Conservation (phyloP, 1,284 basidiomycete genomes). For the Pseudozyma hubeiensis region DNA sequence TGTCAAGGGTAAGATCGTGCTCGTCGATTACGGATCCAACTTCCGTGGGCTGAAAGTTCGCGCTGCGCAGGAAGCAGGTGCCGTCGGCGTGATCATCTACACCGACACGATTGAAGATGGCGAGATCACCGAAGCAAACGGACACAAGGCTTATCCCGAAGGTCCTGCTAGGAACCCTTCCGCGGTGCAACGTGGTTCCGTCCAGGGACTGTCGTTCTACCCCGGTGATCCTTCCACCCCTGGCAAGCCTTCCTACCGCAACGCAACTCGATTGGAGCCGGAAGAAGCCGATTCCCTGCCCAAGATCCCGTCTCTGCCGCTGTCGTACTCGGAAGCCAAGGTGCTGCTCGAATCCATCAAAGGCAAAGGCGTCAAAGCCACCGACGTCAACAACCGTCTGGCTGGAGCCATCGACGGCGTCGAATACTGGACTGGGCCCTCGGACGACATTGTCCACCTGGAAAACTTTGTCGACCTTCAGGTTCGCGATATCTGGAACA, state of each 20-base stretch:
- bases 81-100: slow-evolving; percentile 78
- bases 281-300: slow-evolving; percentile 78
- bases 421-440: slow-evolving; percentile 72
- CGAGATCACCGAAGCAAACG: slow-evolving; percentile 79
- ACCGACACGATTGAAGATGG: slow-evolving; percentile 90
- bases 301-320: slow-evolving; percentile 80
- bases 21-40: slow-evolving; percentile 82
- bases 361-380: slow-evolving; percentile 70
- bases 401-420: slow-evolving; percentile 72
- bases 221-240: slow-evolving; percentile 88
- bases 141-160: slow-evolving; percentile 75
- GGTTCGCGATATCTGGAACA: slow-evolving; percentile 74
- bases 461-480: slow-evolving; percentile 53
- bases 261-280: slow-evolving; percentile 75
- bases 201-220: slow-evolving; percentile 83
- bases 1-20: slow-evolving; percentile 82
- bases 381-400: slow-evolving; percentile 74
- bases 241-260: slow-evolving; percentile 85
- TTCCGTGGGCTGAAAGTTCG: slow-evolving; percentile 88
- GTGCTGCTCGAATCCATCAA: slow-evolving; percentile 70
- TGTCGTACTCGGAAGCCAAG: slow-evolving; percentile 72
- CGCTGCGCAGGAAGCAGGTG: slow-evolving; percentile 83
- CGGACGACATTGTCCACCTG: slow-evolving; percentile 50
- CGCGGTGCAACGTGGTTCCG: slow-evolving; percentile 78
- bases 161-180: slow-evolving; percentile 87